phyloP scores from a whole-genome alignment of 129 eudicot genomes.

The Flaveria linearis region DNA sequence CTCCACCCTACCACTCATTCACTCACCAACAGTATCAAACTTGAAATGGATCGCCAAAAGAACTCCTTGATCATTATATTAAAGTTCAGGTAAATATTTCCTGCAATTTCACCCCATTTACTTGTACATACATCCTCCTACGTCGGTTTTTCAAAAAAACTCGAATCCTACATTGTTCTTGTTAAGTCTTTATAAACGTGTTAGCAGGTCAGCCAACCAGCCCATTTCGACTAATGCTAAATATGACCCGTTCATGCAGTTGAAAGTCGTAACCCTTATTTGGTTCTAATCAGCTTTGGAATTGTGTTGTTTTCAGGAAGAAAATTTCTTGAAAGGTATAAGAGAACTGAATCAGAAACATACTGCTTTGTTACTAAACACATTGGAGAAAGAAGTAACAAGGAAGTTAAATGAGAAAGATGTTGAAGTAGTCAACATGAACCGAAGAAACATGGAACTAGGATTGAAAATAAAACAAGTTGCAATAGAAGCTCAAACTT shows the following conservation, averaged over 20 bases:
- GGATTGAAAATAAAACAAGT: slow-evolving; percentile 63
- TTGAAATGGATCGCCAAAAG: slow-evolving; percentile 59
- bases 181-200: not conserved
- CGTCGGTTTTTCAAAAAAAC: too few species aligned
- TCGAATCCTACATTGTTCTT: too few species aligned
- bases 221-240: not conserved
- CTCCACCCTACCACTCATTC: slow-evolving; percentile 34
- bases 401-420: slow-evolving; percentile 57
- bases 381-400: slow-evolving; percentile 56
- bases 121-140: too few species aligned
- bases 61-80: slow-evolving; percentile 44
- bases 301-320: slow-evolving; percentile 41
- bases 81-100: slow-evolving; percentile 50
- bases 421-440: slow-evolving; percentile 54
- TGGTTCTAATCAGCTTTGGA: not conserved
- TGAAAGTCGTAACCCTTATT: not conserved
- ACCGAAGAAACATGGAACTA: slow-evolving; percentile 59
- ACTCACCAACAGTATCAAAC: slow-evolving; percentile 37
- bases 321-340: slow-evolving; percentile 53
- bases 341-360: slow-evolving; percentile 61
- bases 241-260: not conserved
- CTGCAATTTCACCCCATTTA: not conserved
- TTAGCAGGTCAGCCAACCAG: not conserved
- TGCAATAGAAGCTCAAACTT: slow-evolving; percentile 56
- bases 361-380: slow-evolving; percentile 44